These are phyloP conservation scores for Pseudogymnoascus sp. DNA, from an alignment of 2,329 filamentous ascomycete species.

Conservation along the genomic window DNA sequence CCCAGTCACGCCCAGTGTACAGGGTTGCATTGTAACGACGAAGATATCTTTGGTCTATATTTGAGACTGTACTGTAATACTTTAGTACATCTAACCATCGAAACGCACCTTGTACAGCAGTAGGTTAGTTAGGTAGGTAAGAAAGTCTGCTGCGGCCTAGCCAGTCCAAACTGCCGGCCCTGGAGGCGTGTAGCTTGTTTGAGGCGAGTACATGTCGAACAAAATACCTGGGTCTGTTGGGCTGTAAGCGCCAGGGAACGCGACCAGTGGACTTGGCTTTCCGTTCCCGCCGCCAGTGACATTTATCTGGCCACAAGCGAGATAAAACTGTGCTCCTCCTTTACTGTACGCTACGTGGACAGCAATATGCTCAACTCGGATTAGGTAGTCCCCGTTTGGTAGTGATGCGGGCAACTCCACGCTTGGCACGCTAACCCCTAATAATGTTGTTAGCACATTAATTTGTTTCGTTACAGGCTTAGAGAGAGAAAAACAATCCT, in stretches of 20 bases:
- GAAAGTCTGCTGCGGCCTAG: not conserved
- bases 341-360: conserved; percentile 15
- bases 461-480: not conserved
- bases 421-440: not conserved
- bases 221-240: conserved; percentile 30
- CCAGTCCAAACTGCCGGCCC: not conserved
- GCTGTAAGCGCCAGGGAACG: conserved; percentile 32
- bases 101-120: not conserved
- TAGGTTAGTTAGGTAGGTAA: not conserved
- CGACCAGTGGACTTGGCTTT: conserved; percentile 29
- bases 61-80: not conserved
- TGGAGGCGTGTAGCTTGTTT: not conserved
- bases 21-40: not conserved
- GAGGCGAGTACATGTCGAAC: conserved; percentile 28
- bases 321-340: conserved; percentile 22
- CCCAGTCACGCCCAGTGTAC: too few relatives aligned
- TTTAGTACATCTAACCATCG: not conserved
- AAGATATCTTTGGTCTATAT: not conserved
- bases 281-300: conserved; percentile 35
- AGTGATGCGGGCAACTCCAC: conserved; percentile 27
- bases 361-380: conserved; percentile 31
- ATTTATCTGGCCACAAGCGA: conserved; percentile 36
- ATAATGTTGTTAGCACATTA: not conserved
- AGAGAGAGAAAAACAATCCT: not conserved
- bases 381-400: conserved; percentile 33